Percentiles rank a stretch among this genome's conserved stretches.
Conservation (phyloP, 768 basidiomycete species). For the Ramaria sp. region DNA sequence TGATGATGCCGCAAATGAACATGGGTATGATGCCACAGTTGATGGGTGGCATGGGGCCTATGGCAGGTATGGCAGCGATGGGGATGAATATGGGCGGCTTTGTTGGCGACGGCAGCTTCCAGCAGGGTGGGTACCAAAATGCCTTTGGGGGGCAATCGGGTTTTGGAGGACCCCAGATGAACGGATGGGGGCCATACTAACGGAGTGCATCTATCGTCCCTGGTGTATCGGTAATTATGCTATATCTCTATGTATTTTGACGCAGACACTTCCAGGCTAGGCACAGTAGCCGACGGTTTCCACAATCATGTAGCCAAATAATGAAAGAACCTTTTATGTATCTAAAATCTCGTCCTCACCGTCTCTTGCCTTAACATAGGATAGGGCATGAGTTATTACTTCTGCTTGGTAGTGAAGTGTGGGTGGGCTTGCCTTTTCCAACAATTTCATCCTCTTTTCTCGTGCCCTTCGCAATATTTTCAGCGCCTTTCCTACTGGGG, state of each 20-base stretch:
- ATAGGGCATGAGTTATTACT: conserved; percentile 7
- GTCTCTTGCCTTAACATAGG: conserved; percentile 43
- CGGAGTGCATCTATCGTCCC: background rate
- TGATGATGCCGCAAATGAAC: conserved; percentile 18
- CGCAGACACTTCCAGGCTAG: background rate
- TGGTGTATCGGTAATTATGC: background rate
- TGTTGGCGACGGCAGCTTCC: background rate
- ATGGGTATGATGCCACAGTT: conserved; percentile 25
- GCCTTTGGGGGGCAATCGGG: background rate
- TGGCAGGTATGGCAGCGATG: conserved; percentile 17
- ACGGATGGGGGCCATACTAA: conserved; percentile 9
- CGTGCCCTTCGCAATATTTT: conserved; percentile 72
- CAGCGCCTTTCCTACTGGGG: conserved; percentile 75
- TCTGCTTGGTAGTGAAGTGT: background rate
- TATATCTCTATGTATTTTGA: background rate
- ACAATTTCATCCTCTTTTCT: conserved; percentile 55
- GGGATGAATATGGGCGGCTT: conserved; percentile 23
- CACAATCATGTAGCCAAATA: background rate
- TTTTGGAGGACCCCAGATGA: conserved; percentile 5
- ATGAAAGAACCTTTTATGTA: background rate
- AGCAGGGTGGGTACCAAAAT: background rate
- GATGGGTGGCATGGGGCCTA: conserved; percentile 30
- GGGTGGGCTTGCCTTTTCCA: conserved; percentile 53
- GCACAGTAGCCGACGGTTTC: background rate
- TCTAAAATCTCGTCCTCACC: conserved; percentile 65